A percentile compares a stretch with the other conserved stretches of the same genome.
These are phyloP conservation scores for Hypoxylon fuscum DNA, from an alignment of 495 filamentous ascomycete species.

Conservation along the genomic window DNA sequence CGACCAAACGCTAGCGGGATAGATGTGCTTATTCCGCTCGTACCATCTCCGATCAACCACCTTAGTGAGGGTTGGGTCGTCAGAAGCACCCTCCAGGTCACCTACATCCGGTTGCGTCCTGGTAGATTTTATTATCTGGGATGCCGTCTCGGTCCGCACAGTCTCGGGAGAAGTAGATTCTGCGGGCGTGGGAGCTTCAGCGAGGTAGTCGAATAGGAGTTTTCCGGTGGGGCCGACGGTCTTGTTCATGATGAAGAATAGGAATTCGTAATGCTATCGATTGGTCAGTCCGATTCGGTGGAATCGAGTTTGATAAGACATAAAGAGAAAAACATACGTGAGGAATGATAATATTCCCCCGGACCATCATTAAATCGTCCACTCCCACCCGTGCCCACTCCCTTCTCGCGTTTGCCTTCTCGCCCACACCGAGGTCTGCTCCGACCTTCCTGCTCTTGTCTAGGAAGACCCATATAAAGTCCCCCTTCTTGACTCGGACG, in stretches of 20 bases:
- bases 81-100: conserved; percentile 76
- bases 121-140: conserved; percentile 54
- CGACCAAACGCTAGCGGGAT: conserved; percentile 94
- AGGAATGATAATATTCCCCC: conserved; percentile 91
- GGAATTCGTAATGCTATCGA: conserved; percentile 89
- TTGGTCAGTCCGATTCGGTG: conserved; percentile 29
- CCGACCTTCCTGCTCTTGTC: conserved; percentile 91
- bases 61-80: conserved; percentile 87
- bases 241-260: conserved; percentile 94
- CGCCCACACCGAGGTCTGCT: conserved; percentile 78
- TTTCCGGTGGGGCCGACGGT: conserved; percentile 74
- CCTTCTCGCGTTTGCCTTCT: conserved; percentile 70
- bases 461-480: conserved; percentile 88
- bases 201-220: conserved; percentile 78
- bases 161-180: conserved; percentile 1
- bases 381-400: conserved; percentile 95
- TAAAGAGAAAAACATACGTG: conserved; percentile 72
- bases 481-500: conserved; percentile 90
- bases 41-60: conserved; percentile 98
- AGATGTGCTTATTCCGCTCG: conserved; percentile 96
- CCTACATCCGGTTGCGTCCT: conserved; percentile 44
- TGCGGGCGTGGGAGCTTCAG: conserved; percentile 54
- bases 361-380: conserved; percentile 95
- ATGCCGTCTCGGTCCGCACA: conserved; percentile 14
- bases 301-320: not conserved